Evolutionary conservation across 768 basidiomycete genomes (phyloP).

Genomic region (Lanmaoa rubissima): DNA sequence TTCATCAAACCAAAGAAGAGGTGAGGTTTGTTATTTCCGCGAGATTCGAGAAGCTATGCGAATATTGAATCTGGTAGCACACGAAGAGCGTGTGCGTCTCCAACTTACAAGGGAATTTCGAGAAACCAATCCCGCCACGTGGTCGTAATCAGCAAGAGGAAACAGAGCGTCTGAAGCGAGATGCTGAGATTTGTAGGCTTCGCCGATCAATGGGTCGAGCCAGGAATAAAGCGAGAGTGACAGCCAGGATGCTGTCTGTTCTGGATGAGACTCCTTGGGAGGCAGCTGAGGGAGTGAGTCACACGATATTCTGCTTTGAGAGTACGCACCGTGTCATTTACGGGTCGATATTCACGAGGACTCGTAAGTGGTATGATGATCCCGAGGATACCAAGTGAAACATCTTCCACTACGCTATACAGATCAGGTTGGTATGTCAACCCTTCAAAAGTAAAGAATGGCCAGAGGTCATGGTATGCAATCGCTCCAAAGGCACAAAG

Average conservation of each 20-base stretch:
- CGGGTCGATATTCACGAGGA: neutral
- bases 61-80: neutral
- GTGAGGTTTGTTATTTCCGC: neutral
- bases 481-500: neutral
- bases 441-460: slow-evolving; percentile 1
- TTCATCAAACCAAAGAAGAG: slow-evolving; percentile 2
- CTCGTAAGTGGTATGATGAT: slow-evolving; percentile 7
- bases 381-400: slow-evolving; percentile 1
- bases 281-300: slow-evolving; percentile 2
- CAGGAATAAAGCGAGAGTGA: slow-evolving; percentile 45
- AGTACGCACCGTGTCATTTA: slow-evolving; percentile 1
- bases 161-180: slow-evolving; percentile 43
- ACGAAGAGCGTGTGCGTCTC: neutral
- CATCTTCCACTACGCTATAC: neutral
- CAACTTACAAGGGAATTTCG: slow-evolving; percentile 31
- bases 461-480: slow-evolving; percentile 8
- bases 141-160: slow-evolving; percentile 49
- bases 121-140: slow-evolving; percentile 30
- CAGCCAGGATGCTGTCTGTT: slow-evolving; percentile 39
- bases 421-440: neutral
- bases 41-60: neutral
- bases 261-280: slow-evolving; percentile 17
- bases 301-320: neutral
- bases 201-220: slow-evolving; percentile 48
- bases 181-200: slow-evolving; percentile 41